A percentile compares a stretch with the other conserved stretches of the same genome.
Evolutionary conservation across 768 basidiomycete genomes (phyloP).

Genomic region (Rhodotorula paludigena): DNA sequence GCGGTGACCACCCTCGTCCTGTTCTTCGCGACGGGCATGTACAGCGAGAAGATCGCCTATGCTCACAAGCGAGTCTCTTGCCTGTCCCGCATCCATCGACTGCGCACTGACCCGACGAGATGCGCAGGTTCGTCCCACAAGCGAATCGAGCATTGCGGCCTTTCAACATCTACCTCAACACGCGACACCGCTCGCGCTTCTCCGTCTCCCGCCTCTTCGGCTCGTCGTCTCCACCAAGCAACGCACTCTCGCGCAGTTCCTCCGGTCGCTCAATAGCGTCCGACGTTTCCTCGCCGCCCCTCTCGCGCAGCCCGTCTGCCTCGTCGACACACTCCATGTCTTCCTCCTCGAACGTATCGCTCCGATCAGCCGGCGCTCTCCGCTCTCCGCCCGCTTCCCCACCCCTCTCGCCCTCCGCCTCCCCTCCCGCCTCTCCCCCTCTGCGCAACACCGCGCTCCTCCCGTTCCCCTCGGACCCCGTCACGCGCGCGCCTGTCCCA

Average conservation of each 20-base stretch:
- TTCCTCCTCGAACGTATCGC: neutral
- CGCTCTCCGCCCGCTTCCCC: slow-evolving; percentile 40
- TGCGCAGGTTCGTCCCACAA: slow-evolving; percentile 82
- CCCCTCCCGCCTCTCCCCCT: slow-evolving; percentile 58
- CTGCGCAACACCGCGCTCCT: slow-evolving; percentile 47
- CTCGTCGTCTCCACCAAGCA: neutral
- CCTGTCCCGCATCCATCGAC: neutral
- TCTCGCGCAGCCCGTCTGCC: slow-evolving; percentile 19
- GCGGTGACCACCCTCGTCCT: slow-evolving; percentile 82
- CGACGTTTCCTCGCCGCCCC: slow-evolving; percentile 17
- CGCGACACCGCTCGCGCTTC: slow-evolving; percentile 66
- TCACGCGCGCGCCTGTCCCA: slow-evolving; percentile 48
- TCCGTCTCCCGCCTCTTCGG: slow-evolving; percentile 45
- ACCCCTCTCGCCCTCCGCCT: slow-evolving; percentile 46
- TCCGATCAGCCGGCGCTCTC: slow-evolving; percentile 9
- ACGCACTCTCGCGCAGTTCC: slow-evolving; percentile 23
- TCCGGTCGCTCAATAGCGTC: slow-evolving; percentile 27
- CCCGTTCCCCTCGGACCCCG: slow-evolving; percentile 40
- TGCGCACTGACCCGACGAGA: neutral
- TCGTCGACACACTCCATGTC: slow-evolving; percentile 4
- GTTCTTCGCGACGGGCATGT: slow-evolving; percentile 96
- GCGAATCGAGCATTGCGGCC: slow-evolving; percentile 85
- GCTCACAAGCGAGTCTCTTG: slow-evolving; percentile 67
- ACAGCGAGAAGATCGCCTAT: slow-evolving; percentile 90
- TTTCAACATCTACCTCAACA: slow-evolving; percentile 96